Base-by-base conservation (phyloP, 495 filamentous ascomycete genomes). In the Amniculicola lignicola region DNA sequence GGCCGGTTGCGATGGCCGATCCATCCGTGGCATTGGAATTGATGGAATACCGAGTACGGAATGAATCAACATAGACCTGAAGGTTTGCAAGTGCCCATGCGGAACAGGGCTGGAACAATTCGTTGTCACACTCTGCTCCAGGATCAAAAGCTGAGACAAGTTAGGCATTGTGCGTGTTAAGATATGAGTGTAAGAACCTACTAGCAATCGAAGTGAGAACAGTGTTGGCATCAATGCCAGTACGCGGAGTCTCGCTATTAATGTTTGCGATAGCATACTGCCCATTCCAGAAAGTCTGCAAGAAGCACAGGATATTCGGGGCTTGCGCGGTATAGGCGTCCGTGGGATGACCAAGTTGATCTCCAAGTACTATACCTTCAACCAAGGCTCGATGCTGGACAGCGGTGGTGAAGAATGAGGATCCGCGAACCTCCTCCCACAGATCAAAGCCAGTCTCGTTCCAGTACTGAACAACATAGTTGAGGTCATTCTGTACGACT, bases 401-500 rank as follows among this genome's bases (percentile, higher is more conserved):
- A 19, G 73, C 71, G 38, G 65, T 62, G 3, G 78, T 79, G 57
- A 79, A 87, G 72, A 87, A 86, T 3, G 82, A 83, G 42, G 71
- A 74, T 39, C 82, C 81, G 16, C 74, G 67, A 0, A 86, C 78
- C 69, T 88, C 85, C 60, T 88, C 85, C 85, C 85, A 88, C 0
- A 89, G 74, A 63, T 89, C 85, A 51, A 79, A 88, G 21, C 82
- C 82, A 21, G 77, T 82, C 45, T 79, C 68, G 62, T 80, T 83
- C 86, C 87, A 90, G 71, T 88, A 83, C 59, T 87, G 77, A 3
- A 80, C 74, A 11, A 86, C 79, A 58, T 88, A 88, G 22, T 76
- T 73, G 14, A 89, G 75, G 54, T 88, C 86, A 51, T 86, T 86
- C 37, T 76, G 72, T 46, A 87, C 77, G 16, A 87, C 68, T 1